Base-by-base conservation (phyloP, 768 basidiomycete genomes). In the Termitomyces sp. region DNA sequence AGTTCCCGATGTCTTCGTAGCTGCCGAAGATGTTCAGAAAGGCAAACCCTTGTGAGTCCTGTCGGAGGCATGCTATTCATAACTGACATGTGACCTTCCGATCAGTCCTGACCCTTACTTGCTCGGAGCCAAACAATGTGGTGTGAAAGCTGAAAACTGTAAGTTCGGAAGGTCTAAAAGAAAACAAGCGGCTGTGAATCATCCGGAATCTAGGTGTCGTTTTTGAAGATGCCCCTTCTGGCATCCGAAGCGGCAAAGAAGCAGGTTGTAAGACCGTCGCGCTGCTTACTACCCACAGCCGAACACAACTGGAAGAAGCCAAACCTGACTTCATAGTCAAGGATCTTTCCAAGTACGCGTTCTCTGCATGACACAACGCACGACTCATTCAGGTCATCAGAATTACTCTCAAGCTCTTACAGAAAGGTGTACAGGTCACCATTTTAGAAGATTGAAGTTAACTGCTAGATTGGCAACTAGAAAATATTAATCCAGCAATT, bases 161-260 rank as follows among this genome's bases (percentile, higher is more conserved):
- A 55, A 56, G 80, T 42, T 26, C 40, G 40, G 50, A 18, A 47
- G 4, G n/a, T 46, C 20, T 42, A 35, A 6, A 24, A 35, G 4
- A 28, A 7, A 36, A 10, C 47, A 7, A 13, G 49, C 45, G 56
- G 38, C 50, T 46, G 49, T 47, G 40, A 60, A 44, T 30, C 55
- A 63, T 4, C 26, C 38, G 54, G 47, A 51, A 53, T 40, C 5
- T 53, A 87, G 89, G 88, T 64, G 76, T 96, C 48, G 95, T 97
- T 16, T 81, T 98, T 33, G 94, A 96, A 68, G 96, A 98, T 72
- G 92, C 95, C 3, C 94, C 94, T 1, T 84, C 84, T 16, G 95
- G 94, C 20, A 78, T 98, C 64, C 76, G 75, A 42, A 89, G 92
- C 58, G 94, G 94, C 12, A 75, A 82, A 46, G 81, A 86, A 0